Evolutionary conservation across 495 filamentous ascomycete genomes (phyloP).

Genomic region (Talaromyces thailandensis): DNA sequence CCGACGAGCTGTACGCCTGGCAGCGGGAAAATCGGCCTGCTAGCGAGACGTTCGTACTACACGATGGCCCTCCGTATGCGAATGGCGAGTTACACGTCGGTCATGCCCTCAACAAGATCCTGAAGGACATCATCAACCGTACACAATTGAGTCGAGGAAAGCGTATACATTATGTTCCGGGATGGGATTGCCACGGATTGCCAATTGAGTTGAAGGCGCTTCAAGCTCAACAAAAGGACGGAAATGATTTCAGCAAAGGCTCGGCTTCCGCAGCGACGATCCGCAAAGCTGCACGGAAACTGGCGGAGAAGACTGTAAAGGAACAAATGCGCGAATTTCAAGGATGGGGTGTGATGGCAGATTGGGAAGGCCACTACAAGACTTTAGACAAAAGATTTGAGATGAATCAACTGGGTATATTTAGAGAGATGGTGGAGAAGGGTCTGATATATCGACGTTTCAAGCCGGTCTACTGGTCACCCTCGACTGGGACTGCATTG

Average conservation of each 20-base stretch:
- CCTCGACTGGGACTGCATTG: slow-evolving; percentile 79
- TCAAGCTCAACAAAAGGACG: slow-evolving; percentile 37
- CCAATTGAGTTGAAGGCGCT: slow-evolving; percentile 98
- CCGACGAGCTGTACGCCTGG: slow-evolving; percentile 85
- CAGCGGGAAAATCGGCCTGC: slow-evolving; percentile 56
- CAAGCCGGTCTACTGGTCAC: slow-evolving; percentile 96
- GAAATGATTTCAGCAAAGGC: neutral
- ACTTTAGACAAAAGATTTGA: slow-evolving; percentile 90
- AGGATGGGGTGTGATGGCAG: slow-evolving; percentile 82
- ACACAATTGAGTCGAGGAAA: slow-evolving; percentile 70
- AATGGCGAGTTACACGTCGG: slow-evolving; percentile 92
- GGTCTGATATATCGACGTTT: slow-evolving; percentile 80
- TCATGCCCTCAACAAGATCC: slow-evolving; percentile 96
- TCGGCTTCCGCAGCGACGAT: slow-evolving; percentile 31
- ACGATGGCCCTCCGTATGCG: slow-evolving; percentile 96
- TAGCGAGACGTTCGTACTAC: slow-evolving; percentile 62
- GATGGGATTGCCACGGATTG: slow-evolving; percentile 97
- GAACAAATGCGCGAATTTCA: slow-evolving; percentile 77
- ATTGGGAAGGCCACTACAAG: slow-evolving; percentile 86
- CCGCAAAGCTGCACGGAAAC: slow-evolving; percentile 59
- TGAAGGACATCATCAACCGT: slow-evolving; percentile 88
- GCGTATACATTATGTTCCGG: slow-evolving; percentile 77
- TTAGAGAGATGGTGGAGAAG: slow-evolving; percentile 73
- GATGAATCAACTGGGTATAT: slow-evolving; percentile 75
- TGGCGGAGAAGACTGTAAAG: slow-evolving; percentile 66